These are phyloP conservation scores for Sporisorium exsertum DNA, from an alignment of 1,284 basidiomycete genomes.

Conservation along the genomic window DNA sequence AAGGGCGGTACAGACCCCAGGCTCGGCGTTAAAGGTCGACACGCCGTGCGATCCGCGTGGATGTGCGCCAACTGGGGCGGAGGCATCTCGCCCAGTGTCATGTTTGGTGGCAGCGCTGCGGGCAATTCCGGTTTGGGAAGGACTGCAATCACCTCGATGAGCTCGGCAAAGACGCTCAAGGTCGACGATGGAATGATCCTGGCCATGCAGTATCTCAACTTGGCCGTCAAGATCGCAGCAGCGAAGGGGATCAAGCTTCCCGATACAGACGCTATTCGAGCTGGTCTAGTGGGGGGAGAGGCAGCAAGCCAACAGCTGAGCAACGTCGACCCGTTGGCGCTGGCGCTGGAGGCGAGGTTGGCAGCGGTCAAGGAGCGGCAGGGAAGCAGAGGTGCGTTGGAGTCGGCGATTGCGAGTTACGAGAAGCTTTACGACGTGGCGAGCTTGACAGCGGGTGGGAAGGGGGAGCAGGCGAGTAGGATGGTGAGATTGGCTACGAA, in stretches of 20 bases:
- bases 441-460: neutral
- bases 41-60: slow-evolving; percentile 64
- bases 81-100: slow-evolving; percentile 57
- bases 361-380: slow-evolving; percentile 49
- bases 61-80: slow-evolving; percentile 65
- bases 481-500: slow-evolving; percentile 58
- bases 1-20: slow-evolving; percentile 55
- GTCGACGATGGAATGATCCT: slow-evolving; percentile 52
- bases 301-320: slow-evolving; percentile 40
- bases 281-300: slow-evolving; percentile 26
- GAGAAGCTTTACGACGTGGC: slow-evolving; percentile 42
- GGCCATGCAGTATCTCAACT: slow-evolving; percentile 57
- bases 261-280: slow-evolving; percentile 40
- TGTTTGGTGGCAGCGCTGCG: slow-evolving; percentile 46
- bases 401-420: slow-evolving; percentile 33
- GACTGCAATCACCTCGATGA: slow-evolving; percentile 39
- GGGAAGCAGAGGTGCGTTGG: slow-evolving; percentile 29
- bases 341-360: slow-evolving; percentile 36
- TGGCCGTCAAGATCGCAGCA: slow-evolving; percentile 51
- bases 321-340: slow-evolving; percentile 41
- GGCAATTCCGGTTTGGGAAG: slow-evolving; percentile 32
- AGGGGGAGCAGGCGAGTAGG: slow-evolving; percentile 13
- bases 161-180: slow-evolving; percentile 17
- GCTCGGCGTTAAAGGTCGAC: slow-evolving; percentile 61
- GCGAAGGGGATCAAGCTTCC: slow-evolving; percentile 53